Base-by-base conservation (phyloP, 2,329 filamentous ascomycete genomes). In the Penicillium decumbens region DNA sequence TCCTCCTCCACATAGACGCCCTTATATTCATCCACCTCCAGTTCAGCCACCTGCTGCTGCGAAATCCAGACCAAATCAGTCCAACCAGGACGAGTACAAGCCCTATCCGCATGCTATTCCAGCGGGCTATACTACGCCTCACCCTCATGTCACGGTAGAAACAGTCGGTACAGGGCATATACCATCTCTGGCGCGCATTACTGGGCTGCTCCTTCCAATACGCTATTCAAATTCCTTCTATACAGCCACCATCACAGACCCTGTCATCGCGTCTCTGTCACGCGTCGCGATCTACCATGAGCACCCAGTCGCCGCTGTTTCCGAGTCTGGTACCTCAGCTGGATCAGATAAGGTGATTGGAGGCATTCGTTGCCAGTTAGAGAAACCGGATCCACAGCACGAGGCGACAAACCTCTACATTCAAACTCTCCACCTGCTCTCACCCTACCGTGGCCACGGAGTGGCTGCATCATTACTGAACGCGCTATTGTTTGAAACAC, bases 181-280 rank as follows among this genome's bases (percentile, higher is more conserved):
- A 32, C 74, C 76, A 18, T 75, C 76, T 6, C 75, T 83, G 63
- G 79, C 77, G 59, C 77, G 78, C 15, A 76, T 85, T 27, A 83
- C 79, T 43, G 71, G 75, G 46, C 68, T 83, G 4, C 74, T 83
- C 1, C 73, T 85, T 1, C 82, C 82, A 6, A 79, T 85, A 49
- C 75, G 79, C 45, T 85, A 85, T 61, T 77, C 80, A 3, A 75
- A 78, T 41, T 75, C 72, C 15, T 85, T 84, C 72, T 85, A 81
- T 70, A 76, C 75, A 18, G 79, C 81, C 51, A 81, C 77, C 35
- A 72, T 83, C 62, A 74, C 76, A 2, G 80, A 84, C 48, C 71
- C 75, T 2, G 64, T 77, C 39, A 70, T 74, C 46, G 70, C 75
- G 35, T 73, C 76, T 49, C 65, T 85, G 46, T 82, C 82, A 7